These are phyloP conservation scores for Salvia rosmarinus DNA, from an alignment of 257 asterid species.

Conservation along the genomic window DNA sequence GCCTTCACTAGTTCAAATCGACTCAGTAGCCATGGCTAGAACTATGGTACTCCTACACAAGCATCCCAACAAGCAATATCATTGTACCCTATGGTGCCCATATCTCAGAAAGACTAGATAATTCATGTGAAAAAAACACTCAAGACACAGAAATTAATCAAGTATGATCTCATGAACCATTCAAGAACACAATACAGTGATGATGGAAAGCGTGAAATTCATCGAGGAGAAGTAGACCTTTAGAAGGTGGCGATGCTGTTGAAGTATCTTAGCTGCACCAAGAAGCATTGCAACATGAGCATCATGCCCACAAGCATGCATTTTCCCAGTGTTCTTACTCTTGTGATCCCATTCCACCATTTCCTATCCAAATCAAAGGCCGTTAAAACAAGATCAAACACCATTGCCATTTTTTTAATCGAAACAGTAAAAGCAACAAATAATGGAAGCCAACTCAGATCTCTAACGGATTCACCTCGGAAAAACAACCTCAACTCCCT, in stretches of 20 bases:
- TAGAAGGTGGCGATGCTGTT: slow-evolving; percentile 54
- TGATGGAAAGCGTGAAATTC: neutral
- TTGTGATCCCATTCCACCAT: slow-evolving; percentile 95
- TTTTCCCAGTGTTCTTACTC: slow-evolving; percentile 84
- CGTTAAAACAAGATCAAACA: neutral
- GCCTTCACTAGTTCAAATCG: slow-evolving; percentile 8
- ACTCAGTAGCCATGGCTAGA: neutral
- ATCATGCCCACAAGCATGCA: slow-evolving; percentile 99
- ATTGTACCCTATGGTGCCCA: too few relatives aligned
- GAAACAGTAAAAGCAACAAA: neutral
- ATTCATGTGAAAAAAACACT: neutral
- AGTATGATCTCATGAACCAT: slow-evolving; percentile 14
- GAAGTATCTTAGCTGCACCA: slow-evolving; percentile 96
- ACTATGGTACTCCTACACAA: neutral
- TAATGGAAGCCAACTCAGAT: slow-evolving; percentile 5
- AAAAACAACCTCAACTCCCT: neutral
- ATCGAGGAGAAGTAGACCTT: slow-evolving; percentile 52
- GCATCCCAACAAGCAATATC: slow-evolving; percentile 13
- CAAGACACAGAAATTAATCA: neutral
- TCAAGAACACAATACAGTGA: slow-evolving; percentile 8
- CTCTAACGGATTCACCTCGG: neutral
- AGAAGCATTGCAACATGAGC: slow-evolving; percentile 97
- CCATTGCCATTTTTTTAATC: neutral
- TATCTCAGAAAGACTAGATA: neutral
- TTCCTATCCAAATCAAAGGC: slow-evolving; percentile 55